phyloP scores from a whole-genome alignment of 2,329 filamentous ascomycete genomes.

The Clonostachys rhizophaga region DNA sequence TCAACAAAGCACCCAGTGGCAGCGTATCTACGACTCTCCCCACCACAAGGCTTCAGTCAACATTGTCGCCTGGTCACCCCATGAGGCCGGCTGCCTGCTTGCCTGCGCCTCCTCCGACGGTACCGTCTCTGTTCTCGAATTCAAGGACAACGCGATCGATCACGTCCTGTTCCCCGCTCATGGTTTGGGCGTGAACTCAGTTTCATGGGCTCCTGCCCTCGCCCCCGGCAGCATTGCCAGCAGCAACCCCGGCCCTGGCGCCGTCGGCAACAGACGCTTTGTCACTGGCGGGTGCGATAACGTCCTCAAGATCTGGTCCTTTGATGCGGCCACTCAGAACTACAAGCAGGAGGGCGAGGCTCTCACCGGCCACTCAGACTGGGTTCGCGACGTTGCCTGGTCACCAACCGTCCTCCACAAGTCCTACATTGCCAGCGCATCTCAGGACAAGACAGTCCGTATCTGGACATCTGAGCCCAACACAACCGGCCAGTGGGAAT shows the following conservation, averaged over 20 bases:
- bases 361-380: slow-evolving; percentile 82
- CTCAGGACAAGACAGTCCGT: slow-evolving; percentile 93
- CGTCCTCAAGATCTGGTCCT: slow-evolving; percentile 88
- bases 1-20: slow-evolving; percentile 56
- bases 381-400: slow-evolving; percentile 98
- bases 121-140: slow-evolving; percentile 89
- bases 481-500: slow-evolving; percentile 71
- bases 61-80: slow-evolving; percentile 95
- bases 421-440: slow-evolving; percentile 93
- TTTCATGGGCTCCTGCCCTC: slow-evolving; percentile 88
- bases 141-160: slow-evolving; percentile 92
- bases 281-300: slow-evolving; percentile 96
- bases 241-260: slow-evolving; percentile 54
- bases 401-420: slow-evolving; percentile 91
- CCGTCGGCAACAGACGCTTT: slow-evolving; percentile 70
- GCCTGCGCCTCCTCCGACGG: slow-evolving; percentile 94
- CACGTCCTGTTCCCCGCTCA: slow-evolving; percentile 89
- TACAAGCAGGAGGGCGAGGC: slow-evolving; percentile 61
- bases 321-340: slow-evolving; percentile 55
- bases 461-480: slow-evolving; percentile 81
- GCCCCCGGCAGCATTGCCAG: slow-evolving; percentile 81
- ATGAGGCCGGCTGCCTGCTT: slow-evolving; percentile 90
- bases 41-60: slow-evolving; percentile 96
- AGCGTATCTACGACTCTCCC: slow-evolving; percentile 87
- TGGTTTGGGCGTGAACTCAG: slow-evolving; percentile 89